Base-by-base conservation (phyloP, 768 basidiomycete species). In the Xerocomus brunneocitrinus region DNA sequence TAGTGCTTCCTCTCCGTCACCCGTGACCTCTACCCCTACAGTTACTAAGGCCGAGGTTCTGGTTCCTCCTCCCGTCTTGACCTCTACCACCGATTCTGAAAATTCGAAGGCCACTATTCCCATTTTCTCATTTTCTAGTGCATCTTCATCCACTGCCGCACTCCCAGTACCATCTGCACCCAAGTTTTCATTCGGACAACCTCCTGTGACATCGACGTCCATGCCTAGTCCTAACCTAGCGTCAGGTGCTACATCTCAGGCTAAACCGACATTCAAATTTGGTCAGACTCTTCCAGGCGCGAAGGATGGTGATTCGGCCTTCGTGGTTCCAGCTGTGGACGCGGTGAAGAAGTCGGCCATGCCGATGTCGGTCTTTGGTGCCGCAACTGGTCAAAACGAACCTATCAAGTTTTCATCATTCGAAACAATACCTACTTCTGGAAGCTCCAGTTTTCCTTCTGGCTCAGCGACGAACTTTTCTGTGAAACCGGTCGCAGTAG, bases 161-260 rank as follows among this genome's bases (percentile, higher is more conserved):
- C 47, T 28, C 24, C 28, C 54, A 12, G 25, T 52, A 32, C 22
- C 59, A 14, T 46, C 63, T 3, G 40, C 36, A 38, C 57, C 65
- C 22, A 61, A 60, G 31, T 69, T 69, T 47, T 59, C 62, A 13
- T 70, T 69, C 24, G 67, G 56, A n/a, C 62, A 58, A 30, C 49
- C 53, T 13, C 38, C 61, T 27, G 36, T 43, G 16, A 31, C 51
- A 35, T 51, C 60, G 3, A 39, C 47, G 19, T 48, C 52, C 8
- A 19, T 44, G 1, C 49, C 61, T 13, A 28, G 41, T 5, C 31
- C 55, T 28, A 47, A 57, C 36, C 32, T 60, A 3, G 32, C 49
- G 1, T 34, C 52, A 2, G 46, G 56, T 22, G 48, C 56, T 27
- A 32, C 51, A 35, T 47, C 58, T 16, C 68, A 63, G 28, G 54